A percentile compares a stretch with the other conserved stretches of the same genome.
Evolutionary conservation across 2,329 filamentous ascomycete species (phyloP).

Genomic region (Chaetomium sp.): DNA sequence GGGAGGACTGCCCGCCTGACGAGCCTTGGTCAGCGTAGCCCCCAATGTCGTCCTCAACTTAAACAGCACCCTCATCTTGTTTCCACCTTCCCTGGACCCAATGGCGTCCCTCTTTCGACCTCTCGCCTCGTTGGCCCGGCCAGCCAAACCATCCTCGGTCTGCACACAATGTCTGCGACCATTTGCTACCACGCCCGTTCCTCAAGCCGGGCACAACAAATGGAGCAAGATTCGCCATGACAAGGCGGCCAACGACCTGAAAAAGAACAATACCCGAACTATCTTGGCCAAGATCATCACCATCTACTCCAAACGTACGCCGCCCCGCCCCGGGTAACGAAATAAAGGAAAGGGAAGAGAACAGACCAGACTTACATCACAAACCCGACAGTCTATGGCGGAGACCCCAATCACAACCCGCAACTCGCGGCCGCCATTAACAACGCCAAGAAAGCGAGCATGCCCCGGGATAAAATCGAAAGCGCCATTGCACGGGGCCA

Average conservation of each 20-base stretch:
- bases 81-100: neutral
- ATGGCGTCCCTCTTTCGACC: constrained; percentile 19
- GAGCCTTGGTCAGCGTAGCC: too few species aligned
- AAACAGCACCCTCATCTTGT: neutral
- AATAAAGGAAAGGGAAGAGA: constrained; percentile 7
- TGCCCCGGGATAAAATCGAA: constrained; percentile 81
- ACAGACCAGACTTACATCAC: constrained; percentile 10
- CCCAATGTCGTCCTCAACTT: neutral
- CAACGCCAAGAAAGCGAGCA: constrained; percentile 74
- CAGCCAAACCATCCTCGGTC: constrained; percentile 22
- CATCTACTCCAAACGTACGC: constrained; percentile 65
- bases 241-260: constrained; percentile 78
- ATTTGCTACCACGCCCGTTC: constrained; percentile 39
- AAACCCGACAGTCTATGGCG: constrained; percentile 57
- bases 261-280: constrained; percentile 66
- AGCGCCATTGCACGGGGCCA: constrained; percentile 81
- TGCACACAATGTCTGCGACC: constrained; percentile 44
- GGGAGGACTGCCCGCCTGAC: too few species aligned
- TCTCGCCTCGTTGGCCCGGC: constrained; percentile 13
- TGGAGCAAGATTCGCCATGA: constrained; percentile 97
- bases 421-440: constrained; percentile 66
- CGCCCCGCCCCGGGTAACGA: neutral
- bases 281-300: constrained; percentile 66
- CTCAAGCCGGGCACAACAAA: constrained; percentile 71
- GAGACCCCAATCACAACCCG: constrained; percentile 67